phyloP scores from a whole-genome alignment of 2,329 filamentous ascomycete species.

The Iodosphaeria phyllophila region DNA sequence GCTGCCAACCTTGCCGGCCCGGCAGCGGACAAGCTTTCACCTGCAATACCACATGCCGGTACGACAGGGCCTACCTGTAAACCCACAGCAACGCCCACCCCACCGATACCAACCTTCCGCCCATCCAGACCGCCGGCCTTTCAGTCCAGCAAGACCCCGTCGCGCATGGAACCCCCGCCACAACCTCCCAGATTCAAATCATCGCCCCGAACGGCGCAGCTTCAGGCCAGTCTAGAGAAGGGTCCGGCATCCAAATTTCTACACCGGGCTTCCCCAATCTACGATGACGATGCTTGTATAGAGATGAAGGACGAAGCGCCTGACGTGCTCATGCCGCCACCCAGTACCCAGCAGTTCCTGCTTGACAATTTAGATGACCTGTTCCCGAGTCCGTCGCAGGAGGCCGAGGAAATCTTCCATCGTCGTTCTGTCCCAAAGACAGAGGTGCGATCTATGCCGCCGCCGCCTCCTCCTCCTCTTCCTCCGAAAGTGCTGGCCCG shows the following conservation, averaged over 20 bases:
- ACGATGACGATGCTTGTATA: not conserved
- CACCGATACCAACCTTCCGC: no score
- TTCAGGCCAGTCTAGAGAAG: constrained; percentile 2
- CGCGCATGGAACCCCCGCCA: constrained; percentile 10
- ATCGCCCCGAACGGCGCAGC: constrained; percentile 2
- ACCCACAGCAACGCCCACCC: no score
- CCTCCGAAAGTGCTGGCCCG: not conserved
- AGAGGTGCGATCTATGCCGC: not conserved
- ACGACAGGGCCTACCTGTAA: no score
- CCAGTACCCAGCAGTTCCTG: constrained; percentile 34
- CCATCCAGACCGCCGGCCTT: no score
- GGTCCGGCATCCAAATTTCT: constrained; percentile 8
- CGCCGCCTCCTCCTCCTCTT: not conserved
- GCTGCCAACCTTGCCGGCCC: no score
- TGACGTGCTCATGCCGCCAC: constrained; percentile 8
- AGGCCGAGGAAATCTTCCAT: constrained; percentile 29
- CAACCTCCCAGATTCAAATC: constrained; percentile 10
- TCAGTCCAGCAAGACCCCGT: no score
- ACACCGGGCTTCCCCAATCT: constrained; percentile 4
- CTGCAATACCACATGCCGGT: no score
- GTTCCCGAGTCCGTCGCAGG: constrained; percentile 36
- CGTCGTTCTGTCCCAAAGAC: not conserved
- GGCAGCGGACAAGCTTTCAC: no score
- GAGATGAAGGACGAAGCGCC: not conserved
- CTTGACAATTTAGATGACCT: constrained; percentile 29